Evolutionary conservation across 768 basidiomycete species (phyloP).

Genomic region (Lentinula guzmanii): DNA sequence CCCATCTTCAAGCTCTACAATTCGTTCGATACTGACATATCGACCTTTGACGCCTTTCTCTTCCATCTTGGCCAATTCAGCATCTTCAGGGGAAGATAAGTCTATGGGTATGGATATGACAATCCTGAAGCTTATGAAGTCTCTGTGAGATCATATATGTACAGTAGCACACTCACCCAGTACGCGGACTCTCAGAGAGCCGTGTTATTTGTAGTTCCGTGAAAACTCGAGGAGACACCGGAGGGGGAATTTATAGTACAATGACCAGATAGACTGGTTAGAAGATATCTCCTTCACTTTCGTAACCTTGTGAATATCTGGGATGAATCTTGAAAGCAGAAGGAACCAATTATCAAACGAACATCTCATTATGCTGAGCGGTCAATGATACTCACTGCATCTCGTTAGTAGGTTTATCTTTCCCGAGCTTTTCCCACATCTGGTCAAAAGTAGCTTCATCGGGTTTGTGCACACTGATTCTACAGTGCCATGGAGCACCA

Average conservation of each 20-base stretch:
- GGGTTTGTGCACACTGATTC: constrained; percentile 57
- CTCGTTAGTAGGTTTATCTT: constrained; percentile 64
- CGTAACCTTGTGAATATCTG: constrained; percentile 56
- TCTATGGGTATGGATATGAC: constrained; percentile 68
- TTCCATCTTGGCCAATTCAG: constrained; percentile 55
- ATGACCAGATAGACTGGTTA: constrained; percentile 61
- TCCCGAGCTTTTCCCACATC: constrained; percentile 64
- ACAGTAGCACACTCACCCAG: constrained; percentile 41
- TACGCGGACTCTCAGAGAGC: constrained; percentile 42
- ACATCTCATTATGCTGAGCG: background rate
- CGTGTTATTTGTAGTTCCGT: constrained; percentile 66
- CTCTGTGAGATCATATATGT: background rate
- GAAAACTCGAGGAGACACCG: constrained; percentile 69
- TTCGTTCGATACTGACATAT: constrained; percentile 65
- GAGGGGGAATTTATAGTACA: constrained; percentile 68
- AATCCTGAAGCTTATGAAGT: constrained; percentile 20
- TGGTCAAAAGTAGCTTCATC: constrained; percentile 70
- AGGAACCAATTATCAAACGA: background rate
- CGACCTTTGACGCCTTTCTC: constrained; percentile 59
- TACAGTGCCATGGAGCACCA: constrained; percentile 61
- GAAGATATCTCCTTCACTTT: constrained; percentile 59
- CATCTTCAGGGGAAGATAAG: constrained; percentile 41
- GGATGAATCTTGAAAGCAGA: constrained; percentile 50
- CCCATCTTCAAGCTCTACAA: constrained; percentile 57
- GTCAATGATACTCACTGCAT: constrained; percentile 41